A percentile compares a stretch with the other conserved stretches of the same genome.
These are phyloP conservation scores for Aspergillus sp. DNA, from an alignment of 2,329 filamentous ascomycete species.

Conservation along the genomic window DNA sequence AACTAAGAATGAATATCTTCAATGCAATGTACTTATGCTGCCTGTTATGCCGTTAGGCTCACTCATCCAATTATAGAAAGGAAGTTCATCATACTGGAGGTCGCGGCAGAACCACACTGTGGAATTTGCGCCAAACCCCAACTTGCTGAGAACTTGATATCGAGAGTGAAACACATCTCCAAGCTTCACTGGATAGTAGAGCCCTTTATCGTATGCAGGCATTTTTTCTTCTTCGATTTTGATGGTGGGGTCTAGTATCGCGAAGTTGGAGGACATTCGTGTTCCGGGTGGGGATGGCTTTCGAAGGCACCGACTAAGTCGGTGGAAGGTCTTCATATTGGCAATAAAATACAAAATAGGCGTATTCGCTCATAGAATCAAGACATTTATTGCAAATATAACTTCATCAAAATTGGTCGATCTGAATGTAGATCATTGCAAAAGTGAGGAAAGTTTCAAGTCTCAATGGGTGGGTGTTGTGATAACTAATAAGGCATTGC, in stretches of 20 bases:
- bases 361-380: too few relatives aligned
- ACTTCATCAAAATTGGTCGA: too few relatives aligned
- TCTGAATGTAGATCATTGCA: too few relatives aligned
- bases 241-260: neutral
- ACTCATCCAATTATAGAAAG: neutral
- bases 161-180: slow-evolving; percentile 6
- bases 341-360: too few relatives aligned
- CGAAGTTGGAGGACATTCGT: neutral
- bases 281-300: neutral
- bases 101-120: slow-evolving; percentile 11
- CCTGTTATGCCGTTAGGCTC: neutral
- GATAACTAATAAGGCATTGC: too few relatives aligned
- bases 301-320: neutral
- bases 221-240: slow-evolving; percentile 6
- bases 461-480: too few relatives aligned
- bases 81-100: slow-evolving; percentile 2
- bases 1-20: slow-evolving; percentile 1
- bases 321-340: slow-evolving; percentile 1
- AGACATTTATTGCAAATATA: too few relatives aligned
- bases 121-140: slow-evolving; percentile 13
- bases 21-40: slow-evolving; percentile 4
- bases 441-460: too few relatives aligned
- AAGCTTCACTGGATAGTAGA: slow-evolving; percentile 5
- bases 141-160: slow-evolving; percentile 12
- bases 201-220: slow-evolving; percentile 2